Conservation (phyloP, 306 rosid species). For the Vigna trinervia region DNA sequence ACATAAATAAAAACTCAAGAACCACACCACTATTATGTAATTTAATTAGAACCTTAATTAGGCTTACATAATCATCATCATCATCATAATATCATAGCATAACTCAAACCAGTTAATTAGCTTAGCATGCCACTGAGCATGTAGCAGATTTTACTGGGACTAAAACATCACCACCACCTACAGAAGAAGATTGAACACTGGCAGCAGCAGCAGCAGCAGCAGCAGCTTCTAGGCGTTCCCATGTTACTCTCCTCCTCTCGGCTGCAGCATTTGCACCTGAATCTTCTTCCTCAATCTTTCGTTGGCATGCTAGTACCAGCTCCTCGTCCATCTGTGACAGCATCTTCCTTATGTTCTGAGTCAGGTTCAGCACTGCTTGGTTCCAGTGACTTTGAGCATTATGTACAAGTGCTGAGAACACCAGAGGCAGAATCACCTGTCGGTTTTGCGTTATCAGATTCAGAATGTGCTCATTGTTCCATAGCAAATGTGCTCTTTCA, state of each 20-base stretch:
- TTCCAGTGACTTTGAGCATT: constrained; percentile 91
- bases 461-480: constrained; percentile 92
- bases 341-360: constrained; percentile 78
- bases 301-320: constrained; percentile 77
- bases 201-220: constrained; percentile 21
- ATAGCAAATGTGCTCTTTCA: constrained; percentile 90
- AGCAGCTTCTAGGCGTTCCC: constrained; percentile 87
- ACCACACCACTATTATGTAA: constrained; percentile 43
- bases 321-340: constrained; percentile 91
- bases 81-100: background rate
- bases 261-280: constrained; percentile 56
- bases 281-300: constrained; percentile 73
- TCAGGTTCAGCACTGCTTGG: constrained; percentile 91
- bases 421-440: constrained; percentile 83
- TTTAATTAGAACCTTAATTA: constrained; percentile 19
- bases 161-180: constrained; percentile 49
- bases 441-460: constrained; percentile 81
- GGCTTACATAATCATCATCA: constrained; percentile 35
- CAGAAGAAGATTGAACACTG: constrained; percentile 41
- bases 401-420: constrained; percentile 82
- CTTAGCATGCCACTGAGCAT: constrained; percentile 84
- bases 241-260: constrained; percentile 78
- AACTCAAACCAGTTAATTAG: constrained; percentile 41
- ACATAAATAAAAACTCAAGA: constrained; percentile 31
- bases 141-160: constrained; percentile 69